Conservation (phyloP, 441 rosid genomes). For the Populus trichocarpa region DNA sequence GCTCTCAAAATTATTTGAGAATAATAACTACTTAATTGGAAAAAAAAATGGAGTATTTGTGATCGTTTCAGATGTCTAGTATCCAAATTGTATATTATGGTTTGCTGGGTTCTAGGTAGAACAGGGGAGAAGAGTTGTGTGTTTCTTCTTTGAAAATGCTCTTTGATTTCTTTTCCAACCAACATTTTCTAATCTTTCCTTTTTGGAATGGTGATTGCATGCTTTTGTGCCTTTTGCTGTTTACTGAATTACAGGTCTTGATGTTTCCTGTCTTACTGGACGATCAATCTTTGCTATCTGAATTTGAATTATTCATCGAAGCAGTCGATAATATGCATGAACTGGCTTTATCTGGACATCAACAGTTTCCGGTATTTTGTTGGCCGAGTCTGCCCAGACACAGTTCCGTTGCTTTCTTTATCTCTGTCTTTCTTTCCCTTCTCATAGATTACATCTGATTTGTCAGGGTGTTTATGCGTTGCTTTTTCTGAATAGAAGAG, state of each 20-base stretch:
- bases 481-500: slow-evolving; percentile 91
- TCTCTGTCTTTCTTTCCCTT: slow-evolving; percentile 6
- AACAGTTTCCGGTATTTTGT: slow-evolving; percentile 83
- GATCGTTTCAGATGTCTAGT: too few species aligned
- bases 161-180: not conserved
- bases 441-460: slow-evolving; percentile 20
- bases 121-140: not conserved
- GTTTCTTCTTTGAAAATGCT: not conserved
- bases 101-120: not conserved
- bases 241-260: slow-evolving; percentile 58
- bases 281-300: slow-evolving; percentile 70
- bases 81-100: not conserved
- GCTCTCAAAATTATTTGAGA: not conserved
- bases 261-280: slow-evolving; percentile 93
- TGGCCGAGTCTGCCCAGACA: not conserved
- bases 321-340: slow-evolving; percentile 92
- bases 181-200: slow-evolving; percentile 6
- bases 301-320: slow-evolving; percentile 87
- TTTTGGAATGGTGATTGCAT: slow-evolving; percentile 7
- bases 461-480: slow-evolving; percentile 90
- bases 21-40: not conserved
- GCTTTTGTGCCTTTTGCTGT: not conserved
- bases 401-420: slow-evolving; percentile 1
- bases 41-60: not conserved
- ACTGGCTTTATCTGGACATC: slow-evolving; percentile 87